phyloP scores from a whole-genome alignment of 2,329 filamentous ascomycete species.

The Paracoccidioides lutzii region DNA sequence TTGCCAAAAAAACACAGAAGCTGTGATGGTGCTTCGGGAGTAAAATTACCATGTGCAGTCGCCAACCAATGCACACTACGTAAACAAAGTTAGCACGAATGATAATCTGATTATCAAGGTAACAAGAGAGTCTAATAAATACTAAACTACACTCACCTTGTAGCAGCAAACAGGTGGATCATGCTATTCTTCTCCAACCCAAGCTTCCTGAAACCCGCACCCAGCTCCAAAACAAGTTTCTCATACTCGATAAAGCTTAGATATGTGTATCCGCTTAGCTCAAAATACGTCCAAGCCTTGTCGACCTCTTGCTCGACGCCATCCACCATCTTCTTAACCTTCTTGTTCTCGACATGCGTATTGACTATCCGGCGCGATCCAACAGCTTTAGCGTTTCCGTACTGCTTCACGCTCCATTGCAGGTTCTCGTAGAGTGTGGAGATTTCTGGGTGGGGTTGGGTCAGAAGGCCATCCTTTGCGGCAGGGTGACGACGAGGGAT shows the following conservation, averaged over 20 bases:
- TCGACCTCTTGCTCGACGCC: constrained; percentile 67
- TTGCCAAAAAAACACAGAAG: not conserved
- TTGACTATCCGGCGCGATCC: constrained; percentile 62
- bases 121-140: not conserved
- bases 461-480: constrained; percentile 57
- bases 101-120: not conserved
- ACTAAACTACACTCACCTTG: constrained; percentile 42
- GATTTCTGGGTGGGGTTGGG: constrained; percentile 54
- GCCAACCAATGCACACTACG: constrained; percentile 67
- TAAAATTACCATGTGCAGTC: constrained; percentile 53
- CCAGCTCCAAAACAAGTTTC: constrained; percentile 54
- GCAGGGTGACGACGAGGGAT: constrained; percentile 63
- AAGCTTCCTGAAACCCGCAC: constrained; percentile 59
- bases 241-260: constrained; percentile 70
- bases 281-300: constrained; percentile 85
- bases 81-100: not conserved
- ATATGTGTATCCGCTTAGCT: constrained; percentile 66
- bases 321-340: constrained; percentile 76
- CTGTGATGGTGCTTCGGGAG: not conserved
- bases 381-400: constrained; percentile 51
- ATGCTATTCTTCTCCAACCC: constrained; percentile 55
- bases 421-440: constrained; percentile 70
- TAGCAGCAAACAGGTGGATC: constrained; percentile 74
- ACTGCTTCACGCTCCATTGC: constrained; percentile 51
- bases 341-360: constrained; percentile 73